These are phyloP conservation scores for Theobroma cacao DNA, from an alignment of 345 rosid genomes.

Conservation along the genomic window DNA sequence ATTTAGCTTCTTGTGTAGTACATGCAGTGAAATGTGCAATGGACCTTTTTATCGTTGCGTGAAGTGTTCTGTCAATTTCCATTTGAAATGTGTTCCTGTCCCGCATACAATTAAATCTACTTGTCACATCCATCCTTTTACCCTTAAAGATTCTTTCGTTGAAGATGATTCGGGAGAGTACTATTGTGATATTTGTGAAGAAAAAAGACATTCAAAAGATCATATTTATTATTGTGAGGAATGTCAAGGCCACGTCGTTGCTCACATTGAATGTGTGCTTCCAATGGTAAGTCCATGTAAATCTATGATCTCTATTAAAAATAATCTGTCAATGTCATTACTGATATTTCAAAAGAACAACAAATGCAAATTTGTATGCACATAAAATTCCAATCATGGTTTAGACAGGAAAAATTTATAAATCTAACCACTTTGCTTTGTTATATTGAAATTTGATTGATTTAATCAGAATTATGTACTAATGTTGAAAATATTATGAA, in stretches of 20 bases:
- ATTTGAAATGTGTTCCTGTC: constrained; percentile 21
- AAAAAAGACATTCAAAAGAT: background rate
- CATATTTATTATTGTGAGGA: background rate
- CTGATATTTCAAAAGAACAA: background rate
- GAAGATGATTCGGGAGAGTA: background rate
- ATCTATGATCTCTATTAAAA: background rate
- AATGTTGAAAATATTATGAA: no score
- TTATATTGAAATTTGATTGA: no score
- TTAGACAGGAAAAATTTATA: background rate
- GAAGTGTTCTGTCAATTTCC: constrained; percentile 10
- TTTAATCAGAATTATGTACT: no score
- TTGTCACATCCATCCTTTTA: constrained; percentile 16
- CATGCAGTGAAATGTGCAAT: background rate
- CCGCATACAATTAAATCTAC: background rate
- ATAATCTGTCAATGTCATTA: background rate
- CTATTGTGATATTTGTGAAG: constrained; percentile 22
- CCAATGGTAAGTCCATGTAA: background rate
- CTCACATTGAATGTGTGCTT: background rate
- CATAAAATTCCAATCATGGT: background rate
- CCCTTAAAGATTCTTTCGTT: background rate
- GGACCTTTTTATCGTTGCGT: constrained; percentile 13
- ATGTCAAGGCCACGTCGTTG: background rate
- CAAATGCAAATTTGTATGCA: background rate
- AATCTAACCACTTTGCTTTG: no score
- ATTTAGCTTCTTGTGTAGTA: background rate